Base-by-base conservation (phyloP, 306 rosid genomes). In the Vigna unguiculata region DNA sequence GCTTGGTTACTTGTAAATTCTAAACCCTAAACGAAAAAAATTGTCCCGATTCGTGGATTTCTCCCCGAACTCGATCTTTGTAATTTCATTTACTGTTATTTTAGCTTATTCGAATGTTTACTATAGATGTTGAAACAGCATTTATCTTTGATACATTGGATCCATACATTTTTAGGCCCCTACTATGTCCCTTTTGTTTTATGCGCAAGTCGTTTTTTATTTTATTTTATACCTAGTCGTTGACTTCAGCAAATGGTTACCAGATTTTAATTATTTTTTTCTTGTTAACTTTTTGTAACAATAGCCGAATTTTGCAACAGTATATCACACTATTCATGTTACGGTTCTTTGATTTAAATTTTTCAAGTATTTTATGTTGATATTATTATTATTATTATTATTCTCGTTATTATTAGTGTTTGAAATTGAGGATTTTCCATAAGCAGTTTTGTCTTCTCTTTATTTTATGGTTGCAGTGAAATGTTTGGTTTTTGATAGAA, bases 51-150 rank as follows among this genome's bases (percentile, higher is more conserved):
- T 51, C 24, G 17, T 51, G 28, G 28, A 53, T 53, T 53, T 53
- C 38, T 24, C 38, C 38, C 36, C 7, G 34, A 53, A 77, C 67
- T 60, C 36, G 34, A 38, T 78, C 65, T 70, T 60, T 69, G 40
- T 34, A 16, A 69, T 81, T 63, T 51, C 21, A 2, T 60, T 60
- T 47, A 4, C 1, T 34, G 16, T 1, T 4, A 28, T 19, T 19
- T 60, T 46, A 2, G 47, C n/a, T 1, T 62, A 22, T 58, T 58
- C 4, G 11, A 14, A 8, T 48, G 48, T 9, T 77, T n/a, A 5
- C 36, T 65, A 47, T 21, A 38, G 67, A 67, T 72, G 46, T 47
- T 72, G 72, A 40, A 19, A 24, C 30, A 6, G 1, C 45, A 47
- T 41, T 61, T 22, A 9, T 57, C 34, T 59, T 9, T 12, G 75